Evolutionary conservation across 305 asterid species (phyloP).

Genomic region (Fraxinus sp.): DNA sequence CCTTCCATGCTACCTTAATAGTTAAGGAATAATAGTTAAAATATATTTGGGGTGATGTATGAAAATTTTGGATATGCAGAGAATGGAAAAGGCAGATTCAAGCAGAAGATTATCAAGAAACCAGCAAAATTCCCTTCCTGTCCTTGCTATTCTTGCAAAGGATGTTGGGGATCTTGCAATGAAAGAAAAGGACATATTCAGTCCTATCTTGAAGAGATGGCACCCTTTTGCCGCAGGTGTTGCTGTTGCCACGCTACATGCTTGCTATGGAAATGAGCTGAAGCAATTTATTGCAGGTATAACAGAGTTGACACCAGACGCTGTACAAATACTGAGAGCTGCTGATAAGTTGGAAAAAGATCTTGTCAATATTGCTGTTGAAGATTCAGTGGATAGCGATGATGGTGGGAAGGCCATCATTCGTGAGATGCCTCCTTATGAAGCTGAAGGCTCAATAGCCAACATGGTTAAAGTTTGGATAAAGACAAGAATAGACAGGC

Average conservation of each 20-base stretch:
- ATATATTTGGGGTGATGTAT: neutral
- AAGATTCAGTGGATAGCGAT: constrained; percentile 94
- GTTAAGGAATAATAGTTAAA: neutral
- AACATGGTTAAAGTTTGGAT: constrained; percentile 87
- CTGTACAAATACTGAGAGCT: constrained; percentile 84
- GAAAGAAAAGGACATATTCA: constrained; percentile 71
- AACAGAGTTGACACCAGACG: constrained; percentile 92
- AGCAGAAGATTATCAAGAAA: constrained; percentile 83
- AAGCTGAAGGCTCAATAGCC: constrained; percentile 89
- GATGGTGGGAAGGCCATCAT: constrained; percentile 98
- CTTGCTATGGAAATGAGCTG: constrained; percentile 88
- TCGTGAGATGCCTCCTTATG: constrained; percentile 97
- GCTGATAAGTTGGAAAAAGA: constrained; percentile 91
- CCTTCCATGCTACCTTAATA: neutral
- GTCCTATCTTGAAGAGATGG: constrained; percentile 89
- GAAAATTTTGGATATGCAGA: constrained; percentile 40
- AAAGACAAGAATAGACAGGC: constrained; percentile 66
- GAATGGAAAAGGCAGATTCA: constrained; percentile 94
- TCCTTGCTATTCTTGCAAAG: constrained; percentile 90
- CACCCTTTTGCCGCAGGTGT: constrained; percentile 97
- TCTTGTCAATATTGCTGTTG: constrained; percentile 91
- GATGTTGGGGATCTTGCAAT: constrained; percentile 83
- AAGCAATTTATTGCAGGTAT: constrained; percentile 81
- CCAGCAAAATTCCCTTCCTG: constrained; percentile 83
- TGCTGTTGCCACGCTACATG: constrained; percentile 92